Evolutionary conservation across 371 early-diverging fungal genomes (phyloP), one percentile per base, ranked within the genome.

Genomic region (Funneliformis caledonium): DNA sequence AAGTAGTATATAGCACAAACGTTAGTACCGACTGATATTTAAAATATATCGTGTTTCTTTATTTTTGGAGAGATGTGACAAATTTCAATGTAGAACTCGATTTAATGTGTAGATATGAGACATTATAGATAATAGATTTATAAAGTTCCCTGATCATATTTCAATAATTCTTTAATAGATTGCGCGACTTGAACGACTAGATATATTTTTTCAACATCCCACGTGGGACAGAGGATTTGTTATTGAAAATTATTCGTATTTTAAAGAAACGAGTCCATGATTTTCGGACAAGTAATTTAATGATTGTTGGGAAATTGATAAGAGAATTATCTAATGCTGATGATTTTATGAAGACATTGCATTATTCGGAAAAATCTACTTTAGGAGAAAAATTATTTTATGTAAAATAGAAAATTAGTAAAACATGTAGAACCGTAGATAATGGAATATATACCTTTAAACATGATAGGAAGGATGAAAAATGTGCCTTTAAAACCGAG

Each of bases 11-110:
- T 78, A 22, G 59, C 31, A 42, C 48, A 65, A 69, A 37, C 14
- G 16, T 10, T 78, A 33, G 3, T 59, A 9, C 52, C 47, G 22
- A 22, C 1, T 19, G 48, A 47, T 45, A n/a, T 78, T 78, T 42
- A 11, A 31, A 8, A 31, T 26, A 42, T 78, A 78, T 52, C 9
- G 33, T 52, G 22, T 50, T 37, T 11, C 16, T 26, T 26, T 56
- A 26, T 64, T 78, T n/a, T 78, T n/a, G 69, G 69, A 69, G 6
- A 78, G 69, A 78, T 59, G 56, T 50, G 8, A 77, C 50, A 42
- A 42, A 78, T 42, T 12, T 78, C 19, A 65, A 65, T 61, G 31
- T 9, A 14, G 79, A 78, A 33, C n/a, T 78, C 2, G 37, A 78
- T 14, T 78, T 78, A 4, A 67, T 78, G 52, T 12, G n/a, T 45